Evolutionary conservation across 108 stramenopile species (phyloP).

Genomic region (Conticribra guillardii): DNA sequence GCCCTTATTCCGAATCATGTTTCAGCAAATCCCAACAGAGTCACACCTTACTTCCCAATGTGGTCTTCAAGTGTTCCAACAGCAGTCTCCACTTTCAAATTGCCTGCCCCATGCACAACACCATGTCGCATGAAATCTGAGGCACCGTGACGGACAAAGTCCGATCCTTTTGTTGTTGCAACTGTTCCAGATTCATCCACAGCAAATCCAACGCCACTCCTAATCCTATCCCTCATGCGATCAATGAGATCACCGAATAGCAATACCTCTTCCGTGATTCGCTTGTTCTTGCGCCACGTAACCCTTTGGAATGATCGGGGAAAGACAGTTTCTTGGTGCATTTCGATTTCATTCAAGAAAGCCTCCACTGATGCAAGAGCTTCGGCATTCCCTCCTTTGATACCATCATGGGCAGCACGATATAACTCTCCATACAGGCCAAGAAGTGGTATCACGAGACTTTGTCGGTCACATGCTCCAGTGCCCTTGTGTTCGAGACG

Average conservation of each 20-base stretch:
- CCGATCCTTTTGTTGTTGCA: conserved; percentile 22
- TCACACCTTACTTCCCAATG: conserved; percentile 4
- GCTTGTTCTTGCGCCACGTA: conserved; percentile 50
- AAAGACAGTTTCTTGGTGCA: conserved; percentile 44
- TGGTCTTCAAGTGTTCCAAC: conserved; percentile 19
- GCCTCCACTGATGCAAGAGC: conserved; percentile 33
- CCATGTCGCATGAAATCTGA: conserved; percentile 36
- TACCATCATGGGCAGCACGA: conserved; percentile 30
- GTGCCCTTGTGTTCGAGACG: conserved; percentile 45
- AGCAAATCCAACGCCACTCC: conserved; percentile 33
- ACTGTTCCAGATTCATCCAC: conserved; percentile 33
- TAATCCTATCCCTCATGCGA: conserved; percentile 42
- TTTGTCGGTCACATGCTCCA: conserved; percentile 45
- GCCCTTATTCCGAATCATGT: too few relatives aligned
- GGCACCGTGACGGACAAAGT: conserved; percentile 42
- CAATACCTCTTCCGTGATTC: conserved; percentile 35
- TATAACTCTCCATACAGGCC: conserved; percentile 46
- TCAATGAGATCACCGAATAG: conserved; percentile 52
- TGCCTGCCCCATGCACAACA: conserved; percentile 17
- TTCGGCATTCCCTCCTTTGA: conserved; percentile 37
- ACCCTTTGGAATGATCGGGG: conserved; percentile 39
- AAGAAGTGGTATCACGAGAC: conserved; percentile 45
- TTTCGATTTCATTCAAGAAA: conserved; percentile 40
- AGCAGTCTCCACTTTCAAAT: conserved; percentile 17
- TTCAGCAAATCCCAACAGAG: too few relatives aligned